Base-by-base conservation (phyloP, 2,329 filamentous ascomycete species). In the Stemphylium beticola region DNA sequence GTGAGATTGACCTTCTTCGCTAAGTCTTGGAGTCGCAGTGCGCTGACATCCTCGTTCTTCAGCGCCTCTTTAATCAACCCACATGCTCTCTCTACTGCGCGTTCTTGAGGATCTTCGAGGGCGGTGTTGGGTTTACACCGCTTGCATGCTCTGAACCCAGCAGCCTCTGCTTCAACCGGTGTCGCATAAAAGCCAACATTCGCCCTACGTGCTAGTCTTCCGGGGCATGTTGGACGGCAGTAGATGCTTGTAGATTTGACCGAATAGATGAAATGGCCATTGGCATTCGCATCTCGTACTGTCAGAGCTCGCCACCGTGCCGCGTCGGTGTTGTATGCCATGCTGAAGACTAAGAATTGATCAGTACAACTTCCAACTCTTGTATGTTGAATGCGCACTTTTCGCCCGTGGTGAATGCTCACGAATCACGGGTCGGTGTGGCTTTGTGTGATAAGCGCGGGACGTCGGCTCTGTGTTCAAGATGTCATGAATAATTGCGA, bases 201-300 rank as follows among this genome's bases (percentile, higher is more conserved):
- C 10, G 83, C 79, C n/a, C 83, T 78, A 2, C 80, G 77, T 1
- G 83, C 81, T 12, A 90, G 79, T n/a, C 85, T 81, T 3, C 82
- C 80, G 14, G 82, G 81, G 67, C 86, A 88, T 17, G 80, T 84
- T 1, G 85, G 85, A 1, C 85, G 80, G 68, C 86, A 88, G 72
- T 85, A 88, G 45, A 85, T 83, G 39, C 75, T 77, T 3, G 83
- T 86, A 0, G 82, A 82, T 48, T 77, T 76, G n/a, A 86, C 83
- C 15, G 75, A 78, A 73, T 86, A 86, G 57, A 85, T 76, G 69
- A 86, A 86, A 26, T 73, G 64, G 3, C 71, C 71, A 46, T 78
- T 76, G 17, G 78, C 77, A 17, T 72, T 67, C 31, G 76, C 48
- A 55, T 82, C 77, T 43, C 81, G 78, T 49, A 69, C 73, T 41